phyloP scores from a whole-genome alignment of 345 rosid species.

The Ailanthus altissimus region DNA sequence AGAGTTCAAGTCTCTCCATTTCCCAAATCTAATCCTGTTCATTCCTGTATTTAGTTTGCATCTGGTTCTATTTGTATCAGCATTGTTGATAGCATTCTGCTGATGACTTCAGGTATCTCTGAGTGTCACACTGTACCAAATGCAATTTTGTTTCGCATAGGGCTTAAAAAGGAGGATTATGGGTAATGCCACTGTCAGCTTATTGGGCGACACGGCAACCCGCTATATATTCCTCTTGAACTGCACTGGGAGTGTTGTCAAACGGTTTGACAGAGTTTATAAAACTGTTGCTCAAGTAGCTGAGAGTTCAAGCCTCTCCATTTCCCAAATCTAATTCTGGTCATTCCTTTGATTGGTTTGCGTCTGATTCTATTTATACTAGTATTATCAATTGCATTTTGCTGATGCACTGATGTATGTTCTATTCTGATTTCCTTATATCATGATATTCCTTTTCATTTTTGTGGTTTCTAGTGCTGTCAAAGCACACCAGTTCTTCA shows the following conservation, averaged over 20 bases:
- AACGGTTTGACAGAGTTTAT: conserved; percentile 72
- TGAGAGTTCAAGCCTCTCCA: conserved; percentile 99
- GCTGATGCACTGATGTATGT: conserved; percentile 5
- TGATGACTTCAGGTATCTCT: conserved; percentile 91
- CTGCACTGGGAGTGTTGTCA: conserved; percentile 97
- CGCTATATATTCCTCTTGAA: conserved; percentile 62
- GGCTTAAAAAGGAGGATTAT: conserved; percentile 64
- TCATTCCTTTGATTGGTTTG: conserved; percentile 20
- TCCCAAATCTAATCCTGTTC: conserved; percentile 49
- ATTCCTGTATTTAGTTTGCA: conserved; percentile 18
- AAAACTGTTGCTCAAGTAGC: conserved; percentile 73
- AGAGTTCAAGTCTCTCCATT: conserved; percentile 99
- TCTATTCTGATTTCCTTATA: conserved; percentile 31
- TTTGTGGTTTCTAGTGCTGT: conserved; percentile 70
- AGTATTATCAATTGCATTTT: conserved; percentile 3
- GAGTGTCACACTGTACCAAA: conserved; percentile 24
- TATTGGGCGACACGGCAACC: conserved; percentile 93
- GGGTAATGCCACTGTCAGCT: conserved; percentile 99
- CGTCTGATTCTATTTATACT: conserved; percentile 1
- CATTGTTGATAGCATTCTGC: conserved; percentile 79
- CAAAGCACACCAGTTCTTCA: conserved; percentile 90
- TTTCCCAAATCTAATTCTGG: conserved; percentile 56
- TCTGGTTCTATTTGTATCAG: not conserved
- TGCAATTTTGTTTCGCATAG: not conserved
- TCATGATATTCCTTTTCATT: conserved; percentile 28